Evolutionary conservation across 192 early-diverging fungal genomes (phyloP).

Genomic region (Podila epigama): DNA sequence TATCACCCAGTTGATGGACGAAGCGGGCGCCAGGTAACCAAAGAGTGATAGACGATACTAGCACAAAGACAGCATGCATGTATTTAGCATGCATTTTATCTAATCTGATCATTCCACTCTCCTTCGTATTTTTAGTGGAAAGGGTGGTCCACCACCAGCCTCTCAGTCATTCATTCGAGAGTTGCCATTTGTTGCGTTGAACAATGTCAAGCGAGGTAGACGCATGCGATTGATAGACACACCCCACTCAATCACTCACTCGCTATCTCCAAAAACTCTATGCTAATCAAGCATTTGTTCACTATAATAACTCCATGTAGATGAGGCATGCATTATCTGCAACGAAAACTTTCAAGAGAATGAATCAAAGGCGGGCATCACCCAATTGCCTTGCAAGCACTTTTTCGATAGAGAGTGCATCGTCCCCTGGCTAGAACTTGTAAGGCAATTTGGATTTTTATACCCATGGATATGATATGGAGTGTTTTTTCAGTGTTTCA

Average conservation of each 20-base stretch:
- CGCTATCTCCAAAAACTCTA: too few species aligned
- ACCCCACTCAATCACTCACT: too few species aligned
- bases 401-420: conserved; percentile 53
- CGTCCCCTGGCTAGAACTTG: conserved; percentile 50
- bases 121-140: conserved; percentile 13
- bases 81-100: neutral
- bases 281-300: neutral
- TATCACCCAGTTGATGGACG: conserved; percentile 61
- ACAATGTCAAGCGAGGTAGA: conserved; percentile 50
- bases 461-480: neutral
- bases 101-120: neutral
- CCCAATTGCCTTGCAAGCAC: conserved; percentile 48
- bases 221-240: too few species aligned
- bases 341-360: conserved; percentile 49
- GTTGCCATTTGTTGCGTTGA: conserved; percentile 32
- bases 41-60: too few species aligned
- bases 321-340: conserved; percentile 51
- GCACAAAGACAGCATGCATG: neutral
- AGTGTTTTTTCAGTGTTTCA: neutral
- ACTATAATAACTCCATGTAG: neutral
- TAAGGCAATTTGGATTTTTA: conserved; percentile 8
- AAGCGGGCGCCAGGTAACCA: conserved; percentile 57
- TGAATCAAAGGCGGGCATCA: conserved; percentile 38
- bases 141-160: conserved; percentile 52
- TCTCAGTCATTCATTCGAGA: conserved; percentile 49